Evolutionary conservation across 2,329 filamentous ascomycete species (phyloP), one percentile per base, ranked within the genome.

Genomic region (Neurospora crassa): DNA sequence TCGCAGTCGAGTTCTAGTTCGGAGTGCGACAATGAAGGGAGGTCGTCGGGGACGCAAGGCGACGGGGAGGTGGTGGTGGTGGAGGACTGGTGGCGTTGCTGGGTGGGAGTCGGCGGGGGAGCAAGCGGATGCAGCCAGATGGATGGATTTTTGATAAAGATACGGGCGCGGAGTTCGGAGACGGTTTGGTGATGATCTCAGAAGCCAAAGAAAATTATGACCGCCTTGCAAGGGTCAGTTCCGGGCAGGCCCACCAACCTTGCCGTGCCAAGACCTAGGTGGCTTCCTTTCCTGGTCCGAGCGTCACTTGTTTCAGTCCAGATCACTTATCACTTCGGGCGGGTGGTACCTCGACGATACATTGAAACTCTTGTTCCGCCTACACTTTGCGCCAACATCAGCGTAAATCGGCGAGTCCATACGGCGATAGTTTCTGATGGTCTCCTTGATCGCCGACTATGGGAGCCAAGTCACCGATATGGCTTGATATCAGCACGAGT

Each of bases 161-260:
- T 34, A 63, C 53, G 53, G 53, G 53, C 53, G 53, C 53, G 53
- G 53, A 63, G 73, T 73, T 69, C 70, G 72, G 71, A 67, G 59
- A 63, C 59, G 34, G 34, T 63, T 42, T 34, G 43, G 68, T 68
- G 71, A 76, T 75, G 74, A 74, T 75, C 72, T 74, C 73, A 73
- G 71, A 74, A 69, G 40, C 73, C 69, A 71, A 72, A 71, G 71
- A 75, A 75, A 74, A 73, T 74, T 74, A 70, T 74, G 71, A 70
- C 71, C 43, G 37, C 67, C 68, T 42, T 67, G 42, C 71, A 74
- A 59, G 71, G 69, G 67, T 72, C 42, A 11, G 40, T 68, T 45
- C 8, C 37, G 14, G 67, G 24, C 40, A 63, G 34, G 70, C 68
- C 43, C 53, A 63, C 29, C 53, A 29, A 37, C 24, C 29, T 18